phyloP scores from a whole-genome alignment of 768 basidiomycete species.

The Tylopilus felleus region DNA sequence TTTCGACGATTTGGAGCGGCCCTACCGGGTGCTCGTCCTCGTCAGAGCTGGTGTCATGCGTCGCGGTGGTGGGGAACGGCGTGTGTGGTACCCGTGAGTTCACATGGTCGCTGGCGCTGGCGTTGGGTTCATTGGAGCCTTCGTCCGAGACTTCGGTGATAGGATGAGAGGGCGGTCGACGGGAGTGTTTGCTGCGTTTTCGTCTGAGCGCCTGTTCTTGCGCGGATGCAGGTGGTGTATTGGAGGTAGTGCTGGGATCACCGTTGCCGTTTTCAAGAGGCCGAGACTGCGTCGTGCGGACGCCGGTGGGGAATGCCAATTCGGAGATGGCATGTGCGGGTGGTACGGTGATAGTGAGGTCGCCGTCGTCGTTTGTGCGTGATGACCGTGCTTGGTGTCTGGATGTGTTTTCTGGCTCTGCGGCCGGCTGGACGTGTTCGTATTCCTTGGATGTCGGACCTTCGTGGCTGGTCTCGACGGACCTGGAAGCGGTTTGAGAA shows the following conservation, averaged over 20 bases:
- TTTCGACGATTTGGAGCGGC: conserved; percentile 24
- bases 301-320: conserved; percentile 22
- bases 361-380: background rate
- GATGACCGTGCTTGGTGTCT: background rate
- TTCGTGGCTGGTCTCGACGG: conserved; percentile 16
- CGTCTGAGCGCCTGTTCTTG: background rate
- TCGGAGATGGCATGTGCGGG: conserved; percentile 30
- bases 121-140: conserved; percentile 2
- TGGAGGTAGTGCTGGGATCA: background rate
- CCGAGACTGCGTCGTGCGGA: conserved; percentile 1
- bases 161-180: conserved; percentile 24
- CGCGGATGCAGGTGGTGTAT: background rate
- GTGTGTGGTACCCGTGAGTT: background rate
- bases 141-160: conserved; percentile 27
- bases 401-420: background rate
- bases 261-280: background rate
- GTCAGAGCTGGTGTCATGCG: conserved; percentile 18
- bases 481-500: conserved; percentile 45
- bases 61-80: background rate
- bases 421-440: background rate
- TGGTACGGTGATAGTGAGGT: conserved; percentile 21
- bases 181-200: conserved; percentile 4
- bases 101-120: too few relatives aligned
- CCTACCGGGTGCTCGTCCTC: conserved; percentile 13
- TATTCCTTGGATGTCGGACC: conserved; percentile 4